Evolutionary conservation across 192 early-diverging fungal genomes (phyloP), one percentile per base, ranked within the genome.

Genomic region (Backusella mclennaniae): DNA sequence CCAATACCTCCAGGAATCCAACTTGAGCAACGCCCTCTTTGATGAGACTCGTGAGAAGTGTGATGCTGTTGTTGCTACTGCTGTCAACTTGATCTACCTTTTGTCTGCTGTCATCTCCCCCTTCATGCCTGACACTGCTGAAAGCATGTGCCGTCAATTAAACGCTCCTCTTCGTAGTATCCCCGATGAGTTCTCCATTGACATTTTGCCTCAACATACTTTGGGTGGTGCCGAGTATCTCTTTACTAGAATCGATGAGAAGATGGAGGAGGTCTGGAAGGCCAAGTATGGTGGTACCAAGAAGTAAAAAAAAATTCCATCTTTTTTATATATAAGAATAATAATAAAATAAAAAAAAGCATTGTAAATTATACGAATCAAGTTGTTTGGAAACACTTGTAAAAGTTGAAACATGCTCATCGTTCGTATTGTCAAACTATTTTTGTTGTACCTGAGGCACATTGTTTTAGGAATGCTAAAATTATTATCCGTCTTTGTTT

Each of bases 1-100:
- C 86, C 87, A 85, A 71, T 99, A 98, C 81, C 86, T 99, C 53
- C 98, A 99, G 83, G 94, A 96, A 67, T 93, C 93, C 84, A 92
- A 92, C 73, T 88, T 98, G 52, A 96, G 96, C 84, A 98, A 98
- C 83, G 84, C 89, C 41, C 84, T 99, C 29, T 99, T 97, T 75
- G 80, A 80, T 41, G 90, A 94, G 44, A 82, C 91, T 75, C 93
- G 92, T 69, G 83, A 84, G 15, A 87, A 91, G 73, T 98, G 97
- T 86, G 92, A 97, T 80, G 91, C 92, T 7, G 97, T 99, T 26
- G 87, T 99, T 59, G 88, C 86, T 38, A 86, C 90, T 6, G 92
- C 95, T 11, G 70, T 90, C 68, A 98, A 99, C 83, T 88, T 99
- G 69, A 89, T 92, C 76, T 98, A 99, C 82, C 87, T 99, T 75